Base-by-base conservation (phyloP, 345 rosid genomes). In the Anastatica hierochuntica region DNA sequence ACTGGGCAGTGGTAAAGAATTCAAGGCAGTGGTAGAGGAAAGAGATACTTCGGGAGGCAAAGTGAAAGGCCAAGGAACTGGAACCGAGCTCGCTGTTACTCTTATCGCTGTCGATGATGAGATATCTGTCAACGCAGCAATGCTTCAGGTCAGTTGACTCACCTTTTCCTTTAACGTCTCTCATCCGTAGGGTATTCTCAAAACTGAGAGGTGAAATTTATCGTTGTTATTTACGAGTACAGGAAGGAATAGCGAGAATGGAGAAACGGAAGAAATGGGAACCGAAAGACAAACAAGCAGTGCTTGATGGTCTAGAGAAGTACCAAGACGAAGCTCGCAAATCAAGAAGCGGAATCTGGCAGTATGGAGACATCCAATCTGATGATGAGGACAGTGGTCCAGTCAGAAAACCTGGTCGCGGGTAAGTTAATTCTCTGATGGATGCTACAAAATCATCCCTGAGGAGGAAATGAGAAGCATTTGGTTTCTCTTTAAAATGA, bases 21-120 rank as follows among this genome's bases (percentile, higher is more conserved):
- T 94, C 44, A 79, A 71, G 50, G 97, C 95, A 21, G 69, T 74
- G 58, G 68, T 88, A 6, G 97, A 85, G 69, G 99, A 88, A 34
- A 76, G 78, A 66, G 99, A 94, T 70, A 42, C 79, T 10, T 77
- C 89, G 6, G 95, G 87, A 18, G 97, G 97, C 30, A 94, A 84
- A 78, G 77, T 66, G 33, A 94, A 88, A 69, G 97, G 97, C 4
- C 97, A 94, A 72, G 97, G 97, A 36, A 85, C 97, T 39, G 97
- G 99, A 21, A 59, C 84, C 4, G 58, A 79, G 27, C 64, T 80
- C 5, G 52, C 64, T 11, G 95, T 85, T 15, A 88, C 99, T 14
- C 81, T 94, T 27, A 68, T 76, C 17, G 82, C 85, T 18, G 81
- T 71, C 7, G 89, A 94, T 38, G 77, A 86, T 13, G 99, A 94